Conservation (phyloP, 2,329 filamentous ascomycete genomes). For the Colletotrichum sp. region DNA sequence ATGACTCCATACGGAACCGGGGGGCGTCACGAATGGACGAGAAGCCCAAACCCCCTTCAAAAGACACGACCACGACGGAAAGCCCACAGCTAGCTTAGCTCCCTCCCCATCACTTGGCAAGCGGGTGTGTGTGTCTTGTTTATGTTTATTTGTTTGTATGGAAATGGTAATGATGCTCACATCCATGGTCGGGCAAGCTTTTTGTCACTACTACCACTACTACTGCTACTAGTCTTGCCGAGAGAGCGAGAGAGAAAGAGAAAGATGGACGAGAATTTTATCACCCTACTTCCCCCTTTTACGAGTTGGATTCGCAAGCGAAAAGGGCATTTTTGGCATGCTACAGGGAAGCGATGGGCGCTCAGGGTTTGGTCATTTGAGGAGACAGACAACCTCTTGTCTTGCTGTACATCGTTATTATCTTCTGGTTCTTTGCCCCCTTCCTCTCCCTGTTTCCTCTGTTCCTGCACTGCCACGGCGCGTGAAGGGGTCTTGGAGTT, state of each 20-base stretch:
- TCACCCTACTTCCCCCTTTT: neutral
- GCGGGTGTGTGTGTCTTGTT: conserved; percentile 12
- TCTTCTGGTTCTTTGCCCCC: neutral
- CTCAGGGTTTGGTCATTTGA: neutral
- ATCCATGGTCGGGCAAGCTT: neutral
- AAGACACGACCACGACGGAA: conserved; percentile 6
- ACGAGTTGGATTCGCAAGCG: conserved; percentile 11
- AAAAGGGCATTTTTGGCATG: neutral
- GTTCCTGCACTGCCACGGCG: neutral
- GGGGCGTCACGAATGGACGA: conserved; percentile 1
- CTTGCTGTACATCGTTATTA: neutral
- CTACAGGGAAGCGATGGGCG: conserved; percentile 12
- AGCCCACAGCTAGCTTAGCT: conserved; percentile 10
- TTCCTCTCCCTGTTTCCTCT: neutral
- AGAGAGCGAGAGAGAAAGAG: neutral
- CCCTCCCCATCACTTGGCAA: conserved; percentile 6
- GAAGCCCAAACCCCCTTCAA: neutral
- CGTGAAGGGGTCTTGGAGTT: neutral
- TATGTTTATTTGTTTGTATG: neutral
- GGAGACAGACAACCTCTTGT: neutral
- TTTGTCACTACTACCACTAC: neutral
- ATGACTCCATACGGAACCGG: conserved; percentile 16
- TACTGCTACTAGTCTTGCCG: neutral
- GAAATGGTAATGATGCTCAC: conserved; percentile 13
- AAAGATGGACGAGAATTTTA: neutral